Conservation (phyloP, 371 early-diverging fungal species). For the Lichtheimia ornata region DNA sequence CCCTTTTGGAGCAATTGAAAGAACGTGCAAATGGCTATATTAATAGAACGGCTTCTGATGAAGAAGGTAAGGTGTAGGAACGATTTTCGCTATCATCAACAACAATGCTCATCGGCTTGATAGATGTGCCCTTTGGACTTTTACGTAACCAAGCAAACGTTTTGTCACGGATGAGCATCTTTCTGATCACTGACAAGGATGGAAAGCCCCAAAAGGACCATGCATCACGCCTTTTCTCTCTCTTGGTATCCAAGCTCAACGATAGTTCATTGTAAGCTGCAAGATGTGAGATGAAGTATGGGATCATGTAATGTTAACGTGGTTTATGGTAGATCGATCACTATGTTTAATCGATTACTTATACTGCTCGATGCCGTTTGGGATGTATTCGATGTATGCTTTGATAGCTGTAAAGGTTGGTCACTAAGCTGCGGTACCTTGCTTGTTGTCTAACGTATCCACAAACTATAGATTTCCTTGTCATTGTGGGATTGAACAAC, state of each 20-base stretch:
- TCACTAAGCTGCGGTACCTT: background rate
- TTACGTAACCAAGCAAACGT: constrained; percentile 44
- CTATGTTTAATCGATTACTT: constrained; percentile 18
- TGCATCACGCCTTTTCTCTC: constrained; percentile 11
- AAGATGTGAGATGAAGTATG: background rate
- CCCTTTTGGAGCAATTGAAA: background rate
- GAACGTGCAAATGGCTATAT: constrained; percentile 14
- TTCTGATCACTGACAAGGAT: constrained; percentile 21
- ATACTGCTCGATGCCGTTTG: constrained; percentile 32
- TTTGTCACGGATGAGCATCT: constrained; percentile 27
- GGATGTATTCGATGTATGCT: constrained; percentile 25
- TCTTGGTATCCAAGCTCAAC: constrained; percentile 18
- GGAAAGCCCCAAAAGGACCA: constrained; percentile 11
- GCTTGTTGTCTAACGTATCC: background rate
- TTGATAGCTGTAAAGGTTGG: constrained; percentile 17
- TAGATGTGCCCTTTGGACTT: constrained; percentile 38
- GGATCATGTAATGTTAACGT: background rate
- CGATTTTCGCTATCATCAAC: too few species aligned
- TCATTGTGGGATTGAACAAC: background rate
- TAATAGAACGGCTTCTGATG: constrained; percentile 10
- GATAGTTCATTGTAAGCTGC: constrained; percentile 22
- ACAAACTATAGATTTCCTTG: background rate
- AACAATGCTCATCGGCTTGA: background rate
- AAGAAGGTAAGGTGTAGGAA: constrained; percentile 7
- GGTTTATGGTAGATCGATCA: background rate